These are phyloP conservation scores for Cyclanthera cordifolia DNA, from an alignment of 306 rosid species.

Conservation along the genomic window DNA sequence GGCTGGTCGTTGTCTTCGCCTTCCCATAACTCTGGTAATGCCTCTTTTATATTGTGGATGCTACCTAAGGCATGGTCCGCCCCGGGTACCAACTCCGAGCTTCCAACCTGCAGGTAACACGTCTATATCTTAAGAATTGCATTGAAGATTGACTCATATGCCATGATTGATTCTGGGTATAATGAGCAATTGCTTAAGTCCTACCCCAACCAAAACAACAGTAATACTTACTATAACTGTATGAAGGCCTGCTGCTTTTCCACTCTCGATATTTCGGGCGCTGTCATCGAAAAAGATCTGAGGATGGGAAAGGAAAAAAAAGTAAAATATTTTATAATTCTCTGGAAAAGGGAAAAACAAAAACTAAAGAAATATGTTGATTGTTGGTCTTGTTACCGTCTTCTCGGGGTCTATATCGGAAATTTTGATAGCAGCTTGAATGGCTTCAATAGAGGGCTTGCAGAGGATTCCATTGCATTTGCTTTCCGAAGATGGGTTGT, in stretches of 20 bases:
- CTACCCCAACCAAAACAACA: not conserved
- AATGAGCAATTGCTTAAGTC: not conserved
- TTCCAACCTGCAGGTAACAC: conserved; percentile 51
- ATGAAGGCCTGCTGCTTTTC: conserved; percentile 61
- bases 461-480: not conserved
- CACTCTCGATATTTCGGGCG: conserved; percentile 59
- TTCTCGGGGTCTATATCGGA: not conserved
- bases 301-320: not conserved
- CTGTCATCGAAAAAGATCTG: conserved; percentile 89
- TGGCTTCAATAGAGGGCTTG: conserved; percentile 13
- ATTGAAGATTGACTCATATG: not conserved
- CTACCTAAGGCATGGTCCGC: conserved; percentile 69
- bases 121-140: not conserved
- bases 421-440: conserved; percentile 6
- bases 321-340: not conserved
- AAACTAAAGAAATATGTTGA: not conserved
- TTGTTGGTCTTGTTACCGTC: not conserved
- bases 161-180: not conserved
- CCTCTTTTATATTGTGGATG: conserved; percentile 81
- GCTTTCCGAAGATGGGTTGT: conserved; percentile 9
- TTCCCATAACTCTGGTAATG: conserved; percentile 71
- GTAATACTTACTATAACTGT: conserved; percentile 57
- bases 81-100: conserved; percentile 50
- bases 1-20: conserved; percentile 19
- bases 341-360: not conserved